Percentiles rank a stretch among this genome's conserved stretches.
phyloP scores from a whole-genome alignment of 768 basidiomycete genomes.

The Mycena pura region DNA sequence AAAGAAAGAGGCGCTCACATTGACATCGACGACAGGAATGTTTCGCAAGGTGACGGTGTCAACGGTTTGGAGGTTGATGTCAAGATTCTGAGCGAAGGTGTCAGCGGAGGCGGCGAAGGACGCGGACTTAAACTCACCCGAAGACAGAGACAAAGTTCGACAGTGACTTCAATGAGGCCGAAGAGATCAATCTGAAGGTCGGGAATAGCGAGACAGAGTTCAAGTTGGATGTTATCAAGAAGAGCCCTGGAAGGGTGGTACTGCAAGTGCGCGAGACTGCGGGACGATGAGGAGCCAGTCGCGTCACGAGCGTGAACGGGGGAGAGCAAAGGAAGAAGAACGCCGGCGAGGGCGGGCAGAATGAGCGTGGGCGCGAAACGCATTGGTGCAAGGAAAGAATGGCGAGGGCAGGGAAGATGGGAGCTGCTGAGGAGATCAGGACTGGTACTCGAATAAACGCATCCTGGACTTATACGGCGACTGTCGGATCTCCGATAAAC shows the following conservation, averaged over 20 bases:
- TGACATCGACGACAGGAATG: not conserved
- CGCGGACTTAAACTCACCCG: not conserved
- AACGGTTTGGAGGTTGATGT: slow-evolving; percentile 13
- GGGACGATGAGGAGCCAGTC: not conserved
- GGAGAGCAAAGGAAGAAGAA: slow-evolving; percentile 4
- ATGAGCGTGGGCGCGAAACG: slow-evolving; percentile 19
- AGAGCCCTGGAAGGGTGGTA: not conserved
- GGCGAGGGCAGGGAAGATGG: slow-evolving; percentile 8
- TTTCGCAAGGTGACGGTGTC: not conserved
- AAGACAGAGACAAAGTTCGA: slow-evolving; percentile 9
- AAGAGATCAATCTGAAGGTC: not conserved
- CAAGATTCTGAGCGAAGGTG: not conserved
- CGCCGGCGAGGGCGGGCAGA: slow-evolving; percentile 7
- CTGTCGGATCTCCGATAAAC: slow-evolving; percentile 19
- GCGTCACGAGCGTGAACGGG: not conserved
- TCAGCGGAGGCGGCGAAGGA: not conserved
- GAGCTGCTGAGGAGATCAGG: slow-evolving; percentile 19
- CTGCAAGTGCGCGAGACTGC: slow-evolving; percentile 3
- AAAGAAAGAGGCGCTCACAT: not conserved
- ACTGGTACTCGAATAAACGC: not conserved
- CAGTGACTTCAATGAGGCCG: not conserved
- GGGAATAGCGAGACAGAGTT: slow-evolving; percentile 14
- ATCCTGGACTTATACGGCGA: slow-evolving; percentile 5
- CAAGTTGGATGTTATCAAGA: too few relatives aligned
- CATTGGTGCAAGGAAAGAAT: slow-evolving; percentile 6